Conservation (phyloP, 108 stramenopile genomes). For the Cyclotella cryptica region DNA sequence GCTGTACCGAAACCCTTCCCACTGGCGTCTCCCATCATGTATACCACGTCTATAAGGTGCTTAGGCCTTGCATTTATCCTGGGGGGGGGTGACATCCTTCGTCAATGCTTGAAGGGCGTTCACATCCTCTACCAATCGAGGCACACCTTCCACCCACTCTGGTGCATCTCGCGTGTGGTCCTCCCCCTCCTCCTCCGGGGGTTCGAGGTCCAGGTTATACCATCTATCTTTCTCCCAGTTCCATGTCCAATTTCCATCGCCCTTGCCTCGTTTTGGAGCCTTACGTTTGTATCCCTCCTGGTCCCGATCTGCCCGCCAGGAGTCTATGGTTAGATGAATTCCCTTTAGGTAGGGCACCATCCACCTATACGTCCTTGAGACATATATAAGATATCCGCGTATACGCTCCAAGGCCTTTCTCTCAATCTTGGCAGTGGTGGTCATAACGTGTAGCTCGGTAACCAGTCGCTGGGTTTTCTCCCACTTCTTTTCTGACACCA, state of each 20-base stretch:
- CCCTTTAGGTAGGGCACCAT: too few species aligned
- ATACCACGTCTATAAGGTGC: neutral
- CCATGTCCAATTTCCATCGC: too few species aligned
- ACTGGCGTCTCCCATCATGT: too few species aligned
- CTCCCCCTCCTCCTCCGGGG: neutral
- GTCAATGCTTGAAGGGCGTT: neutral
- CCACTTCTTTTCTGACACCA: constrained; percentile 38
- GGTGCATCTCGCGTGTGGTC: too few species aligned
- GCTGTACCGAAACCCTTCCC: too few species aligned
- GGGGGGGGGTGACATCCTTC: neutral
- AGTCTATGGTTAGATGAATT: constrained; percentile 54
- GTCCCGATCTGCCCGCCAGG: constrained; percentile 43
- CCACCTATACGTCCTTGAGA: constrained; percentile 36
- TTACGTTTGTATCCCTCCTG: constrained; percentile 47
- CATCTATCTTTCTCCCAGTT: neutral
- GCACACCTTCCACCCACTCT: neutral
- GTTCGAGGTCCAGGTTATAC: neutral
- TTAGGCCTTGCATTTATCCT: neutral
- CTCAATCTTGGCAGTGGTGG: neutral
- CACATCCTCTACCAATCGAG: neutral
- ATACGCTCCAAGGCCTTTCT: constrained; percentile 7
- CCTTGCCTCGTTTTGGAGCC: neutral
- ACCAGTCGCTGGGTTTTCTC: constrained; percentile 28
- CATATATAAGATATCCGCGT: constrained; percentile 53
- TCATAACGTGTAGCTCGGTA: neutral